Evolutionary conservation across 169 alveolate species (phyloP).

Genomic region (Amoebophrya sp.): DNA sequence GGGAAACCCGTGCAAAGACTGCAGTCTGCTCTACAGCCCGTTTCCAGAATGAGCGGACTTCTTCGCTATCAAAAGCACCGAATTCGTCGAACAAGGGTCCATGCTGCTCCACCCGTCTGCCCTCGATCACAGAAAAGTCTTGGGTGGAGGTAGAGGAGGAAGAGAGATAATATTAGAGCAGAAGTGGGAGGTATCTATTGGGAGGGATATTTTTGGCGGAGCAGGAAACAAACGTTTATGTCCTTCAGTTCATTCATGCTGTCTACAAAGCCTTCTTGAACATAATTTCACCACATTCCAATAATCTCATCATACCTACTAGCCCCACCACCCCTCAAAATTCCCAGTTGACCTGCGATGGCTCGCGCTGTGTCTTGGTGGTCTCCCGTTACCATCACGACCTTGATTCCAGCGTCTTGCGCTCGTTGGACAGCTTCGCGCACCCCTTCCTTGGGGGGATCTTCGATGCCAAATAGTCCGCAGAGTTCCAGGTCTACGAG

Average conservation of each 20-base stretch:
- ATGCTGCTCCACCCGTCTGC: background rate
- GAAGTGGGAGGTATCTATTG: too few relatives aligned
- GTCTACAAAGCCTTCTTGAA: too few relatives aligned
- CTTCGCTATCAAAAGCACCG: background rate
- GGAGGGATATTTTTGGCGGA: too few relatives aligned
- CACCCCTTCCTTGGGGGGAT: constrained; percentile 63
- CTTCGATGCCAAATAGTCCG: constrained; percentile 41
- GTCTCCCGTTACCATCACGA: constrained; percentile 84
- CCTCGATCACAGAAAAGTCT: background rate
- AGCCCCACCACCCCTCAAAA: background rate
- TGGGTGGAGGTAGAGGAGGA: too few relatives aligned
- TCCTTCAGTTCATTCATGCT: too few relatives aligned
- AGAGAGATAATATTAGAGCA: too few relatives aligned
- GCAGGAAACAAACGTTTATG: too few relatives aligned
- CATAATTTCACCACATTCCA: too few relatives aligned
- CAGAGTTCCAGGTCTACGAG: background rate
- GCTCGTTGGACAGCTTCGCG: constrained; percentile 38
- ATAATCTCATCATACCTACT: too few relatives aligned
- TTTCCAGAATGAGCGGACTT: background rate
- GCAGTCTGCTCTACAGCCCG: constrained; percentile 36
- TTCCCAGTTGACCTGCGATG: constrained; percentile 60
- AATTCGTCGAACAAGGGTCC: background rate
- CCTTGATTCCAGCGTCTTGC: constrained; percentile 63
- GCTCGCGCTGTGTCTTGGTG: constrained; percentile 71
- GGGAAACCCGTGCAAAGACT: constrained; percentile 46